These are phyloP conservation scores for Collybiopsis confluens DNA, from an alignment of 768 basidiomycete species.

Conservation along the genomic window DNA sequence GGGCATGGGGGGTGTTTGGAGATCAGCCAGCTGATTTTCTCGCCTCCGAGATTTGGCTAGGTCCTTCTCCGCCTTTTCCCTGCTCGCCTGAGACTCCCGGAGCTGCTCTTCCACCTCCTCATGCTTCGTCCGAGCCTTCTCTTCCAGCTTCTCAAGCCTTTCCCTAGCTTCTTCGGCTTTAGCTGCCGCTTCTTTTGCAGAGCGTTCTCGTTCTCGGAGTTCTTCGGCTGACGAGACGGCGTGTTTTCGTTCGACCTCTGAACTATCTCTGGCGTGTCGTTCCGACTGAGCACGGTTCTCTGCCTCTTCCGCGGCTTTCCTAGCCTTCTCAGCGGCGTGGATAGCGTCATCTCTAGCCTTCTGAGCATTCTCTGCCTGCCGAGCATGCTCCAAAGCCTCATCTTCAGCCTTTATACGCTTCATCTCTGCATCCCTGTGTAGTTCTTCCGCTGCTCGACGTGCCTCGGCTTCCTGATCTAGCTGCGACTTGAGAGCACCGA, in stretches of 20 bases:
- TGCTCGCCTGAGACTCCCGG: neutral
- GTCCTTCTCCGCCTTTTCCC: constrained; percentile 10
- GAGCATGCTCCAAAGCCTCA: neutral
- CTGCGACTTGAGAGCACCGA: neutral
- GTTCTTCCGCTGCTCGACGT: neutral
- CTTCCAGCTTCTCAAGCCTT: constrained; percentile 1
- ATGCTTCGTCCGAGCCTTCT: neutral
- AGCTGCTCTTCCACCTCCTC: neutral
- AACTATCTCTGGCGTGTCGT: neutral
- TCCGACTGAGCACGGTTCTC: neutral
- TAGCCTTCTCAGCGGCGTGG: constrained; percentile 1
- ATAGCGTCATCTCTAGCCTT: constrained; percentile 3
- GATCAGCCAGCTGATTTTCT: constrained; percentile 16
- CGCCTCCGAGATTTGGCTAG: neutral
- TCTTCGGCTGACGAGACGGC: neutral
- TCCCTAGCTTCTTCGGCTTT: neutral
- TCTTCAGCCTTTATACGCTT: neutral
- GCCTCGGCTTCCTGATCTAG: constrained; percentile 4
- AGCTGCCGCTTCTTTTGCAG: neutral
- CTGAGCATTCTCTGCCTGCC: neutral
- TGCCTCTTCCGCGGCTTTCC: constrained; percentile 4
- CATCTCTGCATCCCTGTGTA: neutral
- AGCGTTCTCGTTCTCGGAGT: neutral
- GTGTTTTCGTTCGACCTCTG: neutral
- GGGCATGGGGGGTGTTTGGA: constrained; percentile 26